Percentiles rank a stretch among this genome's conserved stretches.
phyloP scores from a whole-genome alignment of 2,329 filamentous ascomycete species.

The Gremmenia infestans region DNA sequence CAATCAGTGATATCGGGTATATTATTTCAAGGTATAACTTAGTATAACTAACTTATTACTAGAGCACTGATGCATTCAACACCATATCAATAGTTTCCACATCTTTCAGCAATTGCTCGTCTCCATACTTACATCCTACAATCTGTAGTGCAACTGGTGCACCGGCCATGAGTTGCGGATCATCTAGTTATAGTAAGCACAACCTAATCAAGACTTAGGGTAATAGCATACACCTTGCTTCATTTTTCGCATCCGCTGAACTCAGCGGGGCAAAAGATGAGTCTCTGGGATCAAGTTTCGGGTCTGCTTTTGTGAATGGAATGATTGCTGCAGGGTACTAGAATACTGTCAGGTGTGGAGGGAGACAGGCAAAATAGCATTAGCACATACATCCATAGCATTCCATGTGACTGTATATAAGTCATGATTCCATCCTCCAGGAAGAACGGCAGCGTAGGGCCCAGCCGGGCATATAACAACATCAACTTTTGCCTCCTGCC shows the following conservation, averaged over 20 bases:
- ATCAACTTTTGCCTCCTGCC: constrained; percentile 32
- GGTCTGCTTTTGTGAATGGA: constrained; percentile 30
- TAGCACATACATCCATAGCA: constrained; percentile 29
- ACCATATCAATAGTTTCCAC: constrained; percentile 28
- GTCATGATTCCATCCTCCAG: constrained; percentile 33
- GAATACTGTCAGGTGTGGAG: background rate
- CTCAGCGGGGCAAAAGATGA: constrained; percentile 24
- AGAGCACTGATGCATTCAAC: constrained; percentile 14
- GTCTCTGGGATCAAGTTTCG: constrained; percentile 28
- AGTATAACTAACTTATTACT: background rate
- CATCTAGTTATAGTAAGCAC: constrained; percentile 24
- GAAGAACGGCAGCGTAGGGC: constrained; percentile 31
- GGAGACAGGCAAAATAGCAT: background rate
- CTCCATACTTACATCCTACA: constrained; percentile 30
- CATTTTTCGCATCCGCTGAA: constrained; percentile 24
- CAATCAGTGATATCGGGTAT: too few species aligned
- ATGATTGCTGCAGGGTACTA: constrained; percentile 33
- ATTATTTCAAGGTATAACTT: too few species aligned
- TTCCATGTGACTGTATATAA: constrained; percentile 35
- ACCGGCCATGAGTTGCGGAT: constrained; percentile 32
- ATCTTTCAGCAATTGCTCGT: constrained; percentile 32
- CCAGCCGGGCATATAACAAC: constrained; percentile 29
- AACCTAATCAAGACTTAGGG: background rate
- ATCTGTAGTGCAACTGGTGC: constrained; percentile 33
- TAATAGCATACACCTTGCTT: constrained; percentile 28